Conservation (phyloP, 306 rosid species). For the Nissolia schottii region DNA sequence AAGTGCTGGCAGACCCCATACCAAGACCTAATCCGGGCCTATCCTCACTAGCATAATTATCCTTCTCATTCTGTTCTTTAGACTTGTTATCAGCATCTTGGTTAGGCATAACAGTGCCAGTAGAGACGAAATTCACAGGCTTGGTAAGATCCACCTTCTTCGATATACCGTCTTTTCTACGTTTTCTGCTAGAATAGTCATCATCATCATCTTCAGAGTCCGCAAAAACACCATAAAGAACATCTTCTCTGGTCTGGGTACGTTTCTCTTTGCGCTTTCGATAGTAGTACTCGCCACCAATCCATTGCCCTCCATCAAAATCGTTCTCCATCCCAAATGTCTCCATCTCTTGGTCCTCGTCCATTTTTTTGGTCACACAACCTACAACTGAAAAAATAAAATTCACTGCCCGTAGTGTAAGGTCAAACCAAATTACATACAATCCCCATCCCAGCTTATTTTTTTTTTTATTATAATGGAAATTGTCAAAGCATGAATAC, state of each 20-base stretch:
- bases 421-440: background rate
- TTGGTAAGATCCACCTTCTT: conserved; percentile 55
- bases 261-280: conserved; percentile 63
- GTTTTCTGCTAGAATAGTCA: conserved; percentile 47
- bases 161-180: conserved; percentile 42
- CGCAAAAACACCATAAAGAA: conserved; percentile 60
- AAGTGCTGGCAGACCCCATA: conserved; percentile 36
- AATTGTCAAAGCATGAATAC: too few species aligned
- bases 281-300: conserved; percentile 64
- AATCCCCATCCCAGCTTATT: too few species aligned
- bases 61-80: conserved; percentile 35
- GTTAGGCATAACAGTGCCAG: conserved; percentile 66
- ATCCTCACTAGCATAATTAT: conserved; percentile 26
- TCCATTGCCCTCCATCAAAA: conserved; percentile 70
- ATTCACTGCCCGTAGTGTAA: background rate
- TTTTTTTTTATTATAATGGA: too few species aligned
- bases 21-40: conserved; percentile 57
- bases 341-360: conserved; percentile 84
- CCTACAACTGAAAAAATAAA: background rate
- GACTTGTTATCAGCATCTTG: conserved; percentile 43
- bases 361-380: conserved; percentile 43
- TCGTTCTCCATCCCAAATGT: conserved; percentile 78
- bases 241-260: conserved; percentile 73
- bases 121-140: conserved; percentile 81
- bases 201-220: conserved; percentile 53